These are phyloP conservation scores for Neurospora tetraspora DNA, from an alignment of 495 filamentous ascomycete species.

Conservation along the genomic window DNA sequence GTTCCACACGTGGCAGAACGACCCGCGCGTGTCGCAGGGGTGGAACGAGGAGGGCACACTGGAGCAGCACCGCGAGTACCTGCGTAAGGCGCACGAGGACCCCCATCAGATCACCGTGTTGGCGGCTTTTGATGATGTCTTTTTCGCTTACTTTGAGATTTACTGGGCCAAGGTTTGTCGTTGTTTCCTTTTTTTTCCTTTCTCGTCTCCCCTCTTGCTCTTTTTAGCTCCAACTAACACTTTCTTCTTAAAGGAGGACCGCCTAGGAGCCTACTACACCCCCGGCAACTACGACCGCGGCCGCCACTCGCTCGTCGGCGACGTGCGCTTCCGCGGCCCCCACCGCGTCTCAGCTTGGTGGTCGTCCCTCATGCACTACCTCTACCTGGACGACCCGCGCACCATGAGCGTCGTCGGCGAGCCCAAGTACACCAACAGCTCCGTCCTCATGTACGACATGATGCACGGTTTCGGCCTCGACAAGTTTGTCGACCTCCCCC, in stretches of 20 bases:
- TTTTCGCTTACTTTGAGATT: constrained; percentile 59
- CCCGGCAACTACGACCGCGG: constrained; percentile 56
- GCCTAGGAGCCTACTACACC: constrained; percentile 54
- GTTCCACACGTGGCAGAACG: constrained; percentile 62
- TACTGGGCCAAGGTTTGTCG: constrained; percentile 63
- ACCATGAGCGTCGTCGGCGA: constrained; percentile 54
- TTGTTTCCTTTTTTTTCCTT: neutral
- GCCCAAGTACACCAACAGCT: constrained; percentile 49
- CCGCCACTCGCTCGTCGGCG: constrained; percentile 58
- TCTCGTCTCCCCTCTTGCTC: too few relatives aligned
- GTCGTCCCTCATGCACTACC: constrained; percentile 58
- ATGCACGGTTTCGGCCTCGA: constrained; percentile 54
- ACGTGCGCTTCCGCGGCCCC: constrained; percentile 50
- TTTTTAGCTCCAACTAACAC: neutral
- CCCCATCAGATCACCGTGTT: constrained; percentile 53
- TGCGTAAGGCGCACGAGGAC: constrained; percentile 48
- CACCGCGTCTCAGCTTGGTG: constrained; percentile 61
- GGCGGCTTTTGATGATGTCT: constrained; percentile 48
- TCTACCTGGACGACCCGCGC: constrained; percentile 60
- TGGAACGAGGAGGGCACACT: constrained; percentile 59
- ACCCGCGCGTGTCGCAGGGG: constrained; percentile 57
- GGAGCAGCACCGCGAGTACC: constrained; percentile 53
- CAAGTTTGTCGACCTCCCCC: constrained; percentile 55
- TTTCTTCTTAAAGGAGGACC: constrained; percentile 45
- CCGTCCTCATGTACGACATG: constrained; percentile 56